A percentile compares a stretch with the other conserved stretches of the same genome.
phyloP scores from a whole-genome alignment of 1,139 yeast genomes.

The Pichia sp. region DNA sequence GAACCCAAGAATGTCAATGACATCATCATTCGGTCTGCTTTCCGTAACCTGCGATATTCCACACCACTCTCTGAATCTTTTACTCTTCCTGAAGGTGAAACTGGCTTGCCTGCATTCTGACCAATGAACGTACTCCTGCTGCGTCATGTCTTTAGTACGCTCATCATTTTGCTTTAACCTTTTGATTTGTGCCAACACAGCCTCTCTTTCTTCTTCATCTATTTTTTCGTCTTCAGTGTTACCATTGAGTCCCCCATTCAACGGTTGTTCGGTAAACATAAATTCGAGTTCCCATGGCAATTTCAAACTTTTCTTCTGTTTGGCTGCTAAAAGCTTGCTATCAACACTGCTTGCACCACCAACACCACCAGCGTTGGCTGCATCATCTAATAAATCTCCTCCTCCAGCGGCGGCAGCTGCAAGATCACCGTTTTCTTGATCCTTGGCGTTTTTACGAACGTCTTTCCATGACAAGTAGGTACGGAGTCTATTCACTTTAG shows the following conservation, averaged over 20 bases:
- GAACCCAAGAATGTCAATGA: slow-evolving; percentile 91
- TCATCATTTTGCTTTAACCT: slow-evolving; percentile 92
- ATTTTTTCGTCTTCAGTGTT: slow-evolving; percentile 53
- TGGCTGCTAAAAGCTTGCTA: slow-evolving; percentile 58
- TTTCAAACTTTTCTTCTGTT: slow-evolving; percentile 74
- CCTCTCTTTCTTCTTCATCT: slow-evolving; percentile 87
- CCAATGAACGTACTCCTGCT: slow-evolving; percentile 98
- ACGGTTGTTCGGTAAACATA: slow-evolving; percentile 87
- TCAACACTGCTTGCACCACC: slow-evolving; percentile 40
- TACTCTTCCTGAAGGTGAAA: slow-evolving; percentile 88
- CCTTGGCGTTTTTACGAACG: slow-evolving; percentile 93
- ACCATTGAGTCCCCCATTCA: slow-evolving; percentile 60
- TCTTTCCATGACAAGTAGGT: slow-evolving; percentile 97
- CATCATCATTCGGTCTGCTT: slow-evolving; percentile 92
- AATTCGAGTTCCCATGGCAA: slow-evolving; percentile 95
- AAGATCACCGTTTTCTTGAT: slow-evolving; percentile 82
- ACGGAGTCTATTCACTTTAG: slow-evolving; percentile 85
- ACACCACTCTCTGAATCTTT: slow-evolving; percentile 95
- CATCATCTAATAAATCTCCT: slow-evolving; percentile 50
- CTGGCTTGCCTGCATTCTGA: slow-evolving; percentile 97
- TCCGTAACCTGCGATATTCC: slow-evolving; percentile 82
- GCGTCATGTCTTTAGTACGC: slow-evolving; percentile 87
- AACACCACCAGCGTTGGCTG: slow-evolving; percentile 37
- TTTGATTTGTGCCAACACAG: slow-evolving; percentile 81
- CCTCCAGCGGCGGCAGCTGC: slow-evolving; percentile 49